Conservation (phyloP, 139 green algal genomes). For the Chlorella sp. region DNA sequence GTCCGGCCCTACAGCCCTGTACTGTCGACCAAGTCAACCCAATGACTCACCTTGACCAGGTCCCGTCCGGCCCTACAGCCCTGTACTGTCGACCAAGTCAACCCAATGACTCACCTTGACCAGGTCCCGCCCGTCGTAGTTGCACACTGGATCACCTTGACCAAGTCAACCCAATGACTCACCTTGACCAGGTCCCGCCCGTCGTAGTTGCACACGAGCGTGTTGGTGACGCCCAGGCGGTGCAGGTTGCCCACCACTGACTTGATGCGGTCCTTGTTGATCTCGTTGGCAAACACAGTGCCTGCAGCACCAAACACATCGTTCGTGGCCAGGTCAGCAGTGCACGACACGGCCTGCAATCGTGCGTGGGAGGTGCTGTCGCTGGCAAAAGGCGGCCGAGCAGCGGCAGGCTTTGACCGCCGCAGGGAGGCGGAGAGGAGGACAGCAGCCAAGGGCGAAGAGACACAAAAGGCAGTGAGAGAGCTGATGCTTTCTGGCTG, state of each 20-base stretch:
- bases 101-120: slow-evolving; percentile 25
- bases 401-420: too few species aligned
- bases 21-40: neutral
- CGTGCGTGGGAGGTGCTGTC: too few species aligned
- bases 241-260: slow-evolving; percentile 88
- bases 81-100: neutral
- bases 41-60: slow-evolving; percentile 45
- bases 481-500: neutral
- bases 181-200: slow-evolving; percentile 67
- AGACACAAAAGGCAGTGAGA: too few species aligned
- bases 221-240: slow-evolving; percentile 93
- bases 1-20: too few species aligned
- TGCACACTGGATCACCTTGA: slow-evolving; percentile 57
- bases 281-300: slow-evolving; percentile 95
- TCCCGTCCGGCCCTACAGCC: slow-evolving; percentile 90
- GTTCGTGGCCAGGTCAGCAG: too few species aligned
- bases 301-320: too few species aligned
- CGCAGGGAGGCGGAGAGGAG: too few species aligned
- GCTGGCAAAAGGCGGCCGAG: too few species aligned
- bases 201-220: slow-evolving; percentile 93
- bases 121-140: slow-evolving; percentile 87
- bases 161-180: neutral
- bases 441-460: too few species aligned
- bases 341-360: too few species aligned
- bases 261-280: slow-evolving; percentile 80